Conservation (phyloP, 1,139 yeast genomes). For the Hyphopichia wangnamkhiaoensis region DNA sequence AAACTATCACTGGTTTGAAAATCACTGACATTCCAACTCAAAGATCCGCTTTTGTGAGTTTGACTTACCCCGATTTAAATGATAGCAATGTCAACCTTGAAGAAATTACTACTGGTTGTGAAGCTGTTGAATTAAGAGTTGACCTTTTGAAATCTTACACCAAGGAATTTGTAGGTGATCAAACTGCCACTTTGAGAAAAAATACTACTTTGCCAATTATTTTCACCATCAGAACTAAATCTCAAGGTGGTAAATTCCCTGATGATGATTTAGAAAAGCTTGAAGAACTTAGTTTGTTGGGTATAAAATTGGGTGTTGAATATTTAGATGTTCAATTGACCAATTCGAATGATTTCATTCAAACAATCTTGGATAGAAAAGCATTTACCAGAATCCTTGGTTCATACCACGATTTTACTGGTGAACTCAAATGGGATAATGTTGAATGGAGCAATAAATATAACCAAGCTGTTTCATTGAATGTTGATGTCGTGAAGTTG, state of each 20-base stretch:
- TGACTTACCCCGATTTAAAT: slow-evolving; percentile 61
- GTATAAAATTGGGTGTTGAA: slow-evolving; percentile 66
- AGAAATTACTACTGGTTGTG: slow-evolving; percentile 64
- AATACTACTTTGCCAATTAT: slow-evolving; percentile 71
- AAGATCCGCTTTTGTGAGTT: slow-evolving; percentile 71
- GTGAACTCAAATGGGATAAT: slow-evolving; percentile 62
- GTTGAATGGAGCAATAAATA: slow-evolving; percentile 76
- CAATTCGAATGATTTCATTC: slow-evolving; percentile 32
- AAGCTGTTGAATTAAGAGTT: slow-evolving; percentile 82
- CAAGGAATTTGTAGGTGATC: slow-evolving; percentile 64
- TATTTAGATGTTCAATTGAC: slow-evolving; percentile 56
- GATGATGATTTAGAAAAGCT: slow-evolving; percentile 52
- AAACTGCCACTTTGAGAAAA: slow-evolving; percentile 67
- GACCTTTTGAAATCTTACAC: slow-evolving; percentile 62
- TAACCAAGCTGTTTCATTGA: slow-evolving; percentile 62
- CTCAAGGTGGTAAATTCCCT: slow-evolving; percentile 84
- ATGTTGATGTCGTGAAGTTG: slow-evolving; percentile 78
- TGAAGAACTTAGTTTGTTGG: slow-evolving; percentile 56
- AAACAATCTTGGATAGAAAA: slow-evolving; percentile 36
- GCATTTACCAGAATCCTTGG: slow-evolving; percentile 74
- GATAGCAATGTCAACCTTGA: slow-evolving; percentile 45
- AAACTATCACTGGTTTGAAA: slow-evolving; percentile 63
- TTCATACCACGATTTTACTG: slow-evolving; percentile 74
- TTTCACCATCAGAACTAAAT: slow-evolving; percentile 72
- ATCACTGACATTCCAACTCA: slow-evolving; percentile 45